A percentile compares a stretch with the other conserved stretches of the same genome.
Evolutionary conservation across 352 stramenopile genomes (phyloP).

Genomic region (Phytophthora cactorum): DNA sequence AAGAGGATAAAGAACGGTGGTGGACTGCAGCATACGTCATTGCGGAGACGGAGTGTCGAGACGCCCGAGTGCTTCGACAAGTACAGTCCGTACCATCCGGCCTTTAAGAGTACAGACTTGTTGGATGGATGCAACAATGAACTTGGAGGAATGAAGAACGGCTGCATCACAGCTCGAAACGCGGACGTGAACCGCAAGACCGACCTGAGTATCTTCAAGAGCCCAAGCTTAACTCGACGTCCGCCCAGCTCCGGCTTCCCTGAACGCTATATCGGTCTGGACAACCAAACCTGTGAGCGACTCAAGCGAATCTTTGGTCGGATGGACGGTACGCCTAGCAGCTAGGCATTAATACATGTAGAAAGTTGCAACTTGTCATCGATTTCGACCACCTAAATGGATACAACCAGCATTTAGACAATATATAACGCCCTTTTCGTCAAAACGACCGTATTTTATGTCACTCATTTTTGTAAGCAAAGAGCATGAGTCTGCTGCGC

Average conservation of each 20-base stretch:
- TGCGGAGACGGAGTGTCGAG: slow-evolving; percentile 20
- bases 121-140: slow-evolving; percentile 48
- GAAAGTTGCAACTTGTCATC: background rate
- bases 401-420: slow-evolving; percentile 1
- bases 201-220: slow-evolving; percentile 85
- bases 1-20: slow-evolving; percentile 16
- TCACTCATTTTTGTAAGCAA: slow-evolving; percentile 24
- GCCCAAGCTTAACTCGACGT: slow-evolving; percentile 52
- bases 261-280: slow-evolving; percentile 79
- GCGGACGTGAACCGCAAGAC: slow-evolving; percentile 41
- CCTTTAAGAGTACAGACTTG: slow-evolving; percentile 51
- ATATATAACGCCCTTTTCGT: slow-evolving; percentile 3
- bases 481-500: slow-evolving; percentile 77
- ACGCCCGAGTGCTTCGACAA: slow-evolving; percentile 77
- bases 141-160: slow-evolving; percentile 4
- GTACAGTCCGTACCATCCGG: slow-evolving; percentile 81
- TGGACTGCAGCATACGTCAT: slow-evolving; percentile 9
- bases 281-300: slow-evolving; percentile 76
- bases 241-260: slow-evolving; percentile 63
- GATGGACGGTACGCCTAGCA: slow-evolving; percentile 44
- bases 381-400: background rate
- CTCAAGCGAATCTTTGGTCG: slow-evolving; percentile 80
- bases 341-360: slow-evolving; percentile 5
- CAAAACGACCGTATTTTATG: slow-evolving; percentile 1
- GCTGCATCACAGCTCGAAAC: background rate